Evolutionary conservation across 352 stramenopile genomes (phyloP).

Genomic region (Paralagenidium karlingii): DNA sequence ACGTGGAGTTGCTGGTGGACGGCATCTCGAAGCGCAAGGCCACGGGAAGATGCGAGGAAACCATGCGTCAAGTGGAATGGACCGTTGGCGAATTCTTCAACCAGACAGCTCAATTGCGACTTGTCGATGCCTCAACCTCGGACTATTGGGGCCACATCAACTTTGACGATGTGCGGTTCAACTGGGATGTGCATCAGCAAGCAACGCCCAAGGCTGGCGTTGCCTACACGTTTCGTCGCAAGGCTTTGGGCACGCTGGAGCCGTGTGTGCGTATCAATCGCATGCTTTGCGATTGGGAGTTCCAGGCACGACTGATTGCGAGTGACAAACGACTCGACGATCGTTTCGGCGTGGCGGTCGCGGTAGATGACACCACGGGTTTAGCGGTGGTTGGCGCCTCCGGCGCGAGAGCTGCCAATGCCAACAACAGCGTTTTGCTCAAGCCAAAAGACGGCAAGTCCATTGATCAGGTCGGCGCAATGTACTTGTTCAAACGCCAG

Average conservation of each 20-base stretch:
- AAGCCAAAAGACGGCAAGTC: constrained; percentile 10
- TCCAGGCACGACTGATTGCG: constrained; percentile 75
- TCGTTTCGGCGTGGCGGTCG: constrained; percentile 78
- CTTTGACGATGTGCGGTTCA: constrained; percentile 92
- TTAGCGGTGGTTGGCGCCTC: constrained; percentile 73
- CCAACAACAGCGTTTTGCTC: constrained; percentile 65
- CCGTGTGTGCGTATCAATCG: constrained; percentile 53
- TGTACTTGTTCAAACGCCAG: constrained; percentile 52
- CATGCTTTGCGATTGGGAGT: constrained; percentile 73
- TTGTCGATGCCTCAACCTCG: constrained; percentile 85
- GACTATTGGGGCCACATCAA: constrained; percentile 93
- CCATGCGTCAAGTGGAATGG: constrained; percentile 84
- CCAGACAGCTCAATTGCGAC: constrained; percentile 80
- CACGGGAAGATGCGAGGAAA: constrained; percentile 86
- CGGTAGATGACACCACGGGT: constrained; percentile 67
- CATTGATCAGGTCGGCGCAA: constrained; percentile 33
- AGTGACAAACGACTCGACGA: constrained; percentile 85
- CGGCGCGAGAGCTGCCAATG: constrained; percentile 54
- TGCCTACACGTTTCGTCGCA: constrained; percentile 70
- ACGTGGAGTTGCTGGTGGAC: constrained; percentile 93
- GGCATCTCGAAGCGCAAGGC: constrained; percentile 68
- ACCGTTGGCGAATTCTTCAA: constrained; percentile 75
- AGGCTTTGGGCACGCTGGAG: constrained; percentile 30
- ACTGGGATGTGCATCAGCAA: constrained; percentile 72
- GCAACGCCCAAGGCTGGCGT: constrained; percentile 51